Conservation (phyloP, 179 eudicot genomes). For the Sideroxylon spinosum region DNA sequence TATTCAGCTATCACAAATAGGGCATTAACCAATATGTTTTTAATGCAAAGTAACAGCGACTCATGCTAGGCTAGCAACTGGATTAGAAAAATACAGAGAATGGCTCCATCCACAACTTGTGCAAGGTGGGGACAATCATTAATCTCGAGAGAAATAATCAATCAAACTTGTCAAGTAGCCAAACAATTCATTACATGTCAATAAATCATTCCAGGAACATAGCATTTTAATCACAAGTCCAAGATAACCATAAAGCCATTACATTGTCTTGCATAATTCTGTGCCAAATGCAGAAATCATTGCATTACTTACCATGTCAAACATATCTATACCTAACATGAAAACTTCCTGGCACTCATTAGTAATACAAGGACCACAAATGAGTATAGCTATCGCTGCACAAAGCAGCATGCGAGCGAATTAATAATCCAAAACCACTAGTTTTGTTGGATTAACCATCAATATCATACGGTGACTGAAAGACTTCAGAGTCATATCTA, state of each 20-base stretch:
- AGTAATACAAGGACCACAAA: neutral
- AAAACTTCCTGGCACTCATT: neutral
- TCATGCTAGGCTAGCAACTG: neutral
- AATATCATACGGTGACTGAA: neutral
- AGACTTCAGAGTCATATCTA: neutral
- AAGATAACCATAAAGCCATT: neutral
- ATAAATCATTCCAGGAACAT: constrained; percentile 3
- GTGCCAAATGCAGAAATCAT: neutral
- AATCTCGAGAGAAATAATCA: neutral
- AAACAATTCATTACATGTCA: neutral
- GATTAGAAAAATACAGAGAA: neutral
- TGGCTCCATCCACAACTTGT: neutral
- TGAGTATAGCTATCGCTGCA: neutral
- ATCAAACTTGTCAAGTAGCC: neutral
- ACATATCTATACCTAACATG: neutral
- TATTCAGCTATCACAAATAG: neutral
- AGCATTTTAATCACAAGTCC: neutral
- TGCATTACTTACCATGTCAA: neutral
- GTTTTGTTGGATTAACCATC: neutral
- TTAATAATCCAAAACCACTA: neutral
- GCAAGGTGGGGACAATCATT: neutral
- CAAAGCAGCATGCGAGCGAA: neutral
- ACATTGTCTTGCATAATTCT: neutral
- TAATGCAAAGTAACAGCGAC: neutral
- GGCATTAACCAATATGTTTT: neutral